Base-by-base conservation (phyloP, 2,329 filamentous ascomycete species). In the Fusarium sambucinum region DNA sequence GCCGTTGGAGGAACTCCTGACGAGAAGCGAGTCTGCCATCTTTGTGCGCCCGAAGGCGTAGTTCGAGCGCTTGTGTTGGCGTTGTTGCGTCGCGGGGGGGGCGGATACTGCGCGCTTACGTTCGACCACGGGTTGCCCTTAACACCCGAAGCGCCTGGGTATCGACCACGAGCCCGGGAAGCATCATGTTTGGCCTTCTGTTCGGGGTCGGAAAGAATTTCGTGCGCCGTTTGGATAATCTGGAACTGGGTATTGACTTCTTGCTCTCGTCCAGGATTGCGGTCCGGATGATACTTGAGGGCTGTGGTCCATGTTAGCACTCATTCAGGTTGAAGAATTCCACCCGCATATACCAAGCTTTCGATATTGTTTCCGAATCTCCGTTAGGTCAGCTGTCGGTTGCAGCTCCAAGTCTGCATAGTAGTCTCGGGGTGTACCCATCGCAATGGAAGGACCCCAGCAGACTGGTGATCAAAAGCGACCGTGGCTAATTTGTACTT, bases 341-440 rank as follows among this genome's bases (percentile, higher is more conserved):
- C 30, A 13, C 16, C 29, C 17, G 16, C 25, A 21, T 83, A 59
- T 81, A 93, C 91, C 91, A 75, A 97, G 86, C 78, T 93, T 94
- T 71, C 91, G 88, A 79, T 94, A 97, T 74, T 94, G 91, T 79
- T 91, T 96, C 82, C 93, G 95, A 76, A 97, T 89, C 40, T 96
- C 92, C 30, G 89, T 87, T 42, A 88, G 80, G 69, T 91, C 88
- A 54, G 92, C 92, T 72, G 85, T 86, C 13, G 86, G 82, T 3
- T 87, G 79, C 57, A 97, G 81, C 68, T 92, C 92, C 56, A 97
- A 84, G 80, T 96, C 93, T 65, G 89, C 90, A 80, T 97, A 97
- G 80, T 96, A 96, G 80, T 96, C 92, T 73, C 89, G 87, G 72
- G 84, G 86, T 58, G 74, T 65, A 19, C 72, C 78, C 79, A 81